Base-by-base conservation (phyloP, 257 asterid genomes). In the Petrea volubilis region DNA sequence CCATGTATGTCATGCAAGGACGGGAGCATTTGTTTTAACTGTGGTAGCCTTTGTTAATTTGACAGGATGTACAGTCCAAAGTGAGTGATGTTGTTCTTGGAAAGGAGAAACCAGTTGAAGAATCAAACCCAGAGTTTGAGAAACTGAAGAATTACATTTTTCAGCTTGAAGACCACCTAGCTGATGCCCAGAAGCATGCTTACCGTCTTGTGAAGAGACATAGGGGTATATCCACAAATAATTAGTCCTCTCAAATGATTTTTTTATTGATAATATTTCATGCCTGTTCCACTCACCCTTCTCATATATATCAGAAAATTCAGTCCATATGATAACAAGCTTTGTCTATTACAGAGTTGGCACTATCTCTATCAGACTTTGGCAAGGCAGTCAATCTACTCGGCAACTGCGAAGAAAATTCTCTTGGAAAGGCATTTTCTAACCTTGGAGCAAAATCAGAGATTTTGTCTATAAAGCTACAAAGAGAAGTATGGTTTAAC, bases 121-220 rank as follows among this genome's bases (percentile, higher is more conserved):
- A 89, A 78, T 81, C 96, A 50, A 84, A 74, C 60, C 87, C 90
- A 3, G 95, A 89, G 78, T 89, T 83, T 64, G 96, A 83, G 79
- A 89, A 89, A 76, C 77, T 87, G 79, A 89, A 87, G 75, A 83
- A 49, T 72, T 89, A 89, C 77, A 78, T 89, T 67, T 79, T 80
- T 80, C 92, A 85, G 87, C 92, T 89, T 23, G 96, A 89, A 78
- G 90, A 85, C 60, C 95, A 87, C 74, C 78, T 89, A 73, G 83
- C 89, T 78, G 96, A 89, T 71, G 95, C 96, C 74, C 96, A 89
- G 73, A 89, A 89, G 72, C 96, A 89, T 80, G 91, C 95, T 31
- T 89, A 75, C 75, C 85, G 87, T 74, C 96, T 89, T 51, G 94
- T 89, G 51, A 89, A 85, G 83, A 87, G 96, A 53, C 96, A 89